Base-by-base conservation (phyloP, 768 basidiomycete species). In the Pulveroboletus sp. region DNA sequence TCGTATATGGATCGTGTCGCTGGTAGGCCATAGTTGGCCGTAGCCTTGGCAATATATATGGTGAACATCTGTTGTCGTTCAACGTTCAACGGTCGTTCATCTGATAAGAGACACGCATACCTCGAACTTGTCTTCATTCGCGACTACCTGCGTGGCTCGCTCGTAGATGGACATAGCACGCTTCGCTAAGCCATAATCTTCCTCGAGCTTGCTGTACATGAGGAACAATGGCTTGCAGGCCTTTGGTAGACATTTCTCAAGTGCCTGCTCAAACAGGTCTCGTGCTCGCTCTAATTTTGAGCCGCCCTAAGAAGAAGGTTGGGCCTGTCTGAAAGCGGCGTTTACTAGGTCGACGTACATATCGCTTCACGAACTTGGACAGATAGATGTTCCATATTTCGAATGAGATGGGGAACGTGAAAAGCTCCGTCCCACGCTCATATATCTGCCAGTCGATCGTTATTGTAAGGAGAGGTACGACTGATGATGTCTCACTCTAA, bases 371-470 rank as follows among this genome's bases (percentile, higher is more conserved):
- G 66, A 99, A 99, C 70, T 98, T 98, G 39, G 91, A 86, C 17
- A 99, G 72, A 68, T 98, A 99, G 46, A 96, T 96, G 67, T 99
- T 98, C 95, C 96, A 98, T 56, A 99, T 84, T 70, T 99, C 96
- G 68, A 97, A 98, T 4, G 93, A 94, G 53, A 98, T 84, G 0
- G 96, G 96, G 77, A 91, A 98, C 8, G 94, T 95, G 75, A 98
- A 98, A 28, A 98, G 73, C 56, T 98, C 95, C 9, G 95, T 92
- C 41, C 96, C 96, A 24, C 94, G 84, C 66, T 98, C 96, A 65
- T 97, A 99, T 24, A 95, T 87, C 88, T 89, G 43, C 32, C 6
- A 35, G 35, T 40, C 36, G 26, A 43, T 28, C 14, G 55, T 63
- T 37, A 64, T 49, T 14, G 8, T 15, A 42, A n/a, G 6, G 5